Percentiles rank a stretch among this genome's conserved stretches.
These are phyloP conservation scores for Prunus dulcis DNA, from an alignment of 306 rosid genomes.

Conservation along the genomic window DNA sequence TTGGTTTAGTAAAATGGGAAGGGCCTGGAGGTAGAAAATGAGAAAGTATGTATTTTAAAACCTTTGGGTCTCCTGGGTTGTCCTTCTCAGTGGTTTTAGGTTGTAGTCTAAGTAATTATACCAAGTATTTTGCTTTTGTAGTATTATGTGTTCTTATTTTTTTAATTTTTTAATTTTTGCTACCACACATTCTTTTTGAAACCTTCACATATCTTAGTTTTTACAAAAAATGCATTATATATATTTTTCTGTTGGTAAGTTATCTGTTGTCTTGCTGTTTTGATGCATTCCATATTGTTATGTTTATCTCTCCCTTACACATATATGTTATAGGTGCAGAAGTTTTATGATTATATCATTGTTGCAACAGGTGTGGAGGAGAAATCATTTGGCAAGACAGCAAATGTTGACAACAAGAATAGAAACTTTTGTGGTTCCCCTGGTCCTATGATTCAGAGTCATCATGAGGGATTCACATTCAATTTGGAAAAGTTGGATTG, in stretches of 20 bases:
- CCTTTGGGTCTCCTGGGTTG: not conserved
- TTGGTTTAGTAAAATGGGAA: not conserved
- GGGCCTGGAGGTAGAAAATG: not conserved
- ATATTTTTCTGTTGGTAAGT: not conserved
- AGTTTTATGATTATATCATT: not conserved
- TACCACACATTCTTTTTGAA: not conserved
- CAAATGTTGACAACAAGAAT: constrained; percentile 46
- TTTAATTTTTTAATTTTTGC: not conserved
- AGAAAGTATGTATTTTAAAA: not conserved
- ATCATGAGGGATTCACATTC: constrained; percentile 42
- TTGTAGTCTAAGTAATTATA: not conserved
- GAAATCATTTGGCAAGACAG: constrained; percentile 55
- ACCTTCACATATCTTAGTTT: not conserved
- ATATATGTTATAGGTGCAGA: not conserved
- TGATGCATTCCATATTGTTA: not conserved
- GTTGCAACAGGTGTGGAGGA: constrained; percentile 70
- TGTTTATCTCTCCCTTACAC: not conserved
- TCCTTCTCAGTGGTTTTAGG: not conserved
- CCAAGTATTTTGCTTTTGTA: not conserved
- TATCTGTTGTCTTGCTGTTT: not conserved
- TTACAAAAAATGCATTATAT: not conserved
- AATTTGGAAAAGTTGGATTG: constrained; percentile 68
- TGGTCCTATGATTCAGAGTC: constrained; percentile 43
- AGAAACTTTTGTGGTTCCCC: constrained; percentile 55
- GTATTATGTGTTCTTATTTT: not conserved